These are phyloP conservation scores for Hypoxylon sp. DNA, from an alignment of 2,329 filamentous ascomycete species.

Conservation along the genomic window DNA sequence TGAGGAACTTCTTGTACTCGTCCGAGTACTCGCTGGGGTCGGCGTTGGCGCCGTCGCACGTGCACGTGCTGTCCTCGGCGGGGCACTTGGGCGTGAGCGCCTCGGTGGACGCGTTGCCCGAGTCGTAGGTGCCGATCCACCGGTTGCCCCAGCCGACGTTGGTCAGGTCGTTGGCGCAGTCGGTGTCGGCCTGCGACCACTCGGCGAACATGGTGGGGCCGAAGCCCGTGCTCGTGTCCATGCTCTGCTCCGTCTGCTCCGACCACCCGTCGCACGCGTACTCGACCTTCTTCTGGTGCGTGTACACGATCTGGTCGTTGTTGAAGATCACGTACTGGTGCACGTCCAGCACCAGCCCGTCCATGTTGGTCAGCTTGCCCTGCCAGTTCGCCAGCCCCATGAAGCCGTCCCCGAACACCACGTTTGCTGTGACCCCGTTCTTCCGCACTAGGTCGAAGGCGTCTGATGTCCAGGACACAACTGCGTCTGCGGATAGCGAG, in stretches of 20 bases:
- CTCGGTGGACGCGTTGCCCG: slow-evolving; percentile 66
- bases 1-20: slow-evolving; percentile 84
- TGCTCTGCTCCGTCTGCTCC: slow-evolving; percentile 75
- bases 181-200: slow-evolving; percentile 97
- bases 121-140: slow-evolving; percentile 88
- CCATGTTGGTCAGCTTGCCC: slow-evolving; percentile 75
- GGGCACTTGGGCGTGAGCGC: slow-evolving; percentile 81
- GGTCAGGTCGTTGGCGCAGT: slow-evolving; percentile 87
- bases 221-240: slow-evolving; percentile 80
- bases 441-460: slow-evolving; percentile 76
- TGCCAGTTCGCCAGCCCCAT: slow-evolving; percentile 92
- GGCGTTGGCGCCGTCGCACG: slow-evolving; percentile 79
- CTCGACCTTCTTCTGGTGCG: slow-evolving; percentile 82
- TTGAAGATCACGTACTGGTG: slow-evolving; percentile 99
- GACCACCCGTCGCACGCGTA: slow-evolving; percentile 92
- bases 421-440: slow-evolving; percentile 75
- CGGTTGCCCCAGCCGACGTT: slow-evolving; percentile 88
- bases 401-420: slow-evolving; percentile 96
- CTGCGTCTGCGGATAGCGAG: slow-evolving; percentile 68
- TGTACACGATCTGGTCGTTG: slow-evolving; percentile 80
- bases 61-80: slow-evolving; percentile 69
- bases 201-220: slow-evolving; percentile 95
- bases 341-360: slow-evolving; percentile 87
- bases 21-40: slow-evolving; percentile 72
- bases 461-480: slow-evolving; percentile 80